These are phyloP conservation scores for Candida ipomoeae DNA, from an alignment of 805 yeast species.

Conservation along the genomic window DNA sequence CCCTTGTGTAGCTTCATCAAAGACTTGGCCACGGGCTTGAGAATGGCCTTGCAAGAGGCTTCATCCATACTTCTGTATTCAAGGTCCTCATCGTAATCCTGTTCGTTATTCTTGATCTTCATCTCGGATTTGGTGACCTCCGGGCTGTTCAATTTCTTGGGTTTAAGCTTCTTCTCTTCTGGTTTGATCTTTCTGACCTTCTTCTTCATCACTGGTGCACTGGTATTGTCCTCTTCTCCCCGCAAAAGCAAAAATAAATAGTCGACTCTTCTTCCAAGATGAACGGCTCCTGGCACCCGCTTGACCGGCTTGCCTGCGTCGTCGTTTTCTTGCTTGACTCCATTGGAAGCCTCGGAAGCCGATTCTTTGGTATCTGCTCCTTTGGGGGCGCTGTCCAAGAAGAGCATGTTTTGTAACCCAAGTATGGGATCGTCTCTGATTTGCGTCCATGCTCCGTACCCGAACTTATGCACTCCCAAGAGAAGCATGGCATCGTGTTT, in stretches of 20 bases:
- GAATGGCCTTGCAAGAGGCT: slow-evolving; percentile 51
- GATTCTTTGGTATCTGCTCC: slow-evolving; percentile 11
- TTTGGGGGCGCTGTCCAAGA: slow-evolving; percentile 43
- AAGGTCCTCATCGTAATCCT: slow-evolving; percentile 28
- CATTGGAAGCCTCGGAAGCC: slow-evolving; percentile 6
- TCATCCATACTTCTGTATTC: slow-evolving; percentile 83
- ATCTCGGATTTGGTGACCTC: slow-evolving; percentile 7
- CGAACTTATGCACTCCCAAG: slow-evolving; percentile 86
- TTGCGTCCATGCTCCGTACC: slow-evolving; percentile 92
- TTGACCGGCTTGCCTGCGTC: slow-evolving; percentile 40
- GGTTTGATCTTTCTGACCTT: slow-evolving; percentile 18
- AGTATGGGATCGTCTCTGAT: slow-evolving; percentile 94
- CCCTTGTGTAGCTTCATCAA: slow-evolving; percentile 67
- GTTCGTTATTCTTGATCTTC: slow-evolving; percentile 18
- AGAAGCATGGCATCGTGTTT: slow-evolving; percentile 83
- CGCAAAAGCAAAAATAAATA: slow-evolving; percentile 68
- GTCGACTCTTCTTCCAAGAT: slow-evolving; percentile 86
- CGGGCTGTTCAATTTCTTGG: slow-evolving; percentile 13
- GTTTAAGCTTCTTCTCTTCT: slow-evolving; percentile 17
- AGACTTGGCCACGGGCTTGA: slow-evolving; percentile 66
- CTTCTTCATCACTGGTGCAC: slow-evolving; percentile 16
- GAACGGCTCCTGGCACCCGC: slow-evolving; percentile 88
- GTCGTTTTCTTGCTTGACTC: slow-evolving; percentile 13
- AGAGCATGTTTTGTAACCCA: slow-evolving; percentile 80
- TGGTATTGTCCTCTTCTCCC: slow-evolving; percentile 44